phyloP scores from a whole-genome alignment of 2,329 filamentous ascomycete genomes.

The Xylariaceae sp. region DNA sequence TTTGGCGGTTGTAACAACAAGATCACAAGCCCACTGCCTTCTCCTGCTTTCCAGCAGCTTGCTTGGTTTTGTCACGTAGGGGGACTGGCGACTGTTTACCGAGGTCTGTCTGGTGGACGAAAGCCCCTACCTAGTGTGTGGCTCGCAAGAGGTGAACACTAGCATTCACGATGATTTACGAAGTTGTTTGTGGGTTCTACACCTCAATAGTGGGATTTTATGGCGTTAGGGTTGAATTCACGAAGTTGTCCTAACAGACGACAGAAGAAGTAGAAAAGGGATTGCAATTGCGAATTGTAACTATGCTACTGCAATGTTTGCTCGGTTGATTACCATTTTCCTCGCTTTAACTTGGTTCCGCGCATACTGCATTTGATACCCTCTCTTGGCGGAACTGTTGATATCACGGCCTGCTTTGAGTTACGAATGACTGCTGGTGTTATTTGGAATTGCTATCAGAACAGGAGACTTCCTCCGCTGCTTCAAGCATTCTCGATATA shows the following conservation, averaged over 20 bases:
- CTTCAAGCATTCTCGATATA: not conserved
- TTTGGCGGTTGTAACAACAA: constrained; percentile 14
- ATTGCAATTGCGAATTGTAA: not conserved
- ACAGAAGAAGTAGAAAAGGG: not conserved
- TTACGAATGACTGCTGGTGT: not conserved
- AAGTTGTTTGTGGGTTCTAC: constrained; percentile 15
- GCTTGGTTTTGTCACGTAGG: not conserved
- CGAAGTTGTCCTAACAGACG: constrained; percentile 1
- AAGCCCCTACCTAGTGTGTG: not conserved
- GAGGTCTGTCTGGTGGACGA: not conserved
- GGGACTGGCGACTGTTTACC: not conserved
- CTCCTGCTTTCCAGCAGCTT: not conserved
- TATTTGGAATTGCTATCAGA: not conserved
- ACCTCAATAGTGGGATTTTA: constrained; percentile 4
- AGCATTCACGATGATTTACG: constrained; percentile 31
- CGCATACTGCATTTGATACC: not conserved
- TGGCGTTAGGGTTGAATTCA: constrained; percentile 24
- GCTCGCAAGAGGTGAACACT: constrained; percentile 13
- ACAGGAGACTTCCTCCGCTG: not conserved
- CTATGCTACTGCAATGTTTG: constrained; percentile 3
- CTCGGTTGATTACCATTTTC: constrained; percentile 9
- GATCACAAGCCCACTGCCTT: constrained; percentile 6
- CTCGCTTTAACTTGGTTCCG: not conserved
- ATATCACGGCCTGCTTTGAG: not conserved
- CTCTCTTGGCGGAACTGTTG: not conserved